A percentile compares a stretch with the other conserved stretches of the same genome.
Conservation (phyloP, 176 grass and related monocot genomes). For the Luzula sylvatica region DNA sequence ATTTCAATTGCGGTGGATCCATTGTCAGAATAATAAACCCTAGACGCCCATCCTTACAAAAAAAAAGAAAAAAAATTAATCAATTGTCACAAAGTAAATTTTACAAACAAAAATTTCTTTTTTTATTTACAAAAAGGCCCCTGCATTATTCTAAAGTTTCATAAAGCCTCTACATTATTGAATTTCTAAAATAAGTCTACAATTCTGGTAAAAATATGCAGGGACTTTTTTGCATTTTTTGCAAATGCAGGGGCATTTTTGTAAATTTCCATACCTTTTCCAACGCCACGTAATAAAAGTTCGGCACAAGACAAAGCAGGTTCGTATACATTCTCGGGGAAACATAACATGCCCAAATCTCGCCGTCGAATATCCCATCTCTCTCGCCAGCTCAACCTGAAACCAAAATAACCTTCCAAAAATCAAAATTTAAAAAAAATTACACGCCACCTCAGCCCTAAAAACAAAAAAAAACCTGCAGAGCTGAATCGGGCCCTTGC, state of each 20-base stretch:
- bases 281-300: constrained; percentile 76
- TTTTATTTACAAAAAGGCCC: too few relatives aligned
- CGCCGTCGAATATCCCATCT: constrained; percentile 92
- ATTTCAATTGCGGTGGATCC: constrained; percentile 98
- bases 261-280: constrained; percentile 60
- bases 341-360: constrained; percentile 97
- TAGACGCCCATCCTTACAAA: constrained; percentile 76
- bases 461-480: constrained; percentile 46
- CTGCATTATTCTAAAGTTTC: too few relatives aligned
- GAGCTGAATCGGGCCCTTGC: constrained; percentile 79
- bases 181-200: too few relatives aligned
- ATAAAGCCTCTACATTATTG: too few relatives aligned
- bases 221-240: too few relatives aligned
- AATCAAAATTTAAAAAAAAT: constrained; percentile 23
- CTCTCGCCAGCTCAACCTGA: constrained; percentile 91
- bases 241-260: too few relatives aligned
- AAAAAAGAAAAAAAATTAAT: background rate
- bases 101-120: too few relatives aligned
- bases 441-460: background rate
- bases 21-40: constrained; percentile 90
- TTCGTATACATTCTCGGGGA: constrained; percentile 96
- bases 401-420: constrained; percentile 35
- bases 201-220: too few relatives aligned
- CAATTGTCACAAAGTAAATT: background rate
- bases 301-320: constrained; percentile 89